Evolutionary conservation across 345 rosid species (phyloP).

Genomic region (Camelina neglecta): DNA sequence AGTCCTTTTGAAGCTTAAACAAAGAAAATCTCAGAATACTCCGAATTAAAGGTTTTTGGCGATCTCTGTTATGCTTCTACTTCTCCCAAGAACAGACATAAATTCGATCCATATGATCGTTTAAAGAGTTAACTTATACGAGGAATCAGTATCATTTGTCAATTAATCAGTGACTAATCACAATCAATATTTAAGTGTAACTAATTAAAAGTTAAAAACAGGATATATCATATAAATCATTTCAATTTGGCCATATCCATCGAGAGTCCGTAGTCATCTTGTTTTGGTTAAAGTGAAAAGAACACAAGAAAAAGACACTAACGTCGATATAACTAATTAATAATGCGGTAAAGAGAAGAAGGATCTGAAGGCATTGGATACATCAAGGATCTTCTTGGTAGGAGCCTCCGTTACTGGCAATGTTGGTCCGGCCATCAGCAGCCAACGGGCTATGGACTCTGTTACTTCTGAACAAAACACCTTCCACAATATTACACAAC

Average conservation of each 20-base stretch:
- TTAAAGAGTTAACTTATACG: no score
- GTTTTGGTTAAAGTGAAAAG: neutral
- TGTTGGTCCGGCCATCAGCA: slow-evolving; percentile 21
- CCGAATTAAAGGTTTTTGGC: no score
- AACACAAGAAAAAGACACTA: neutral
- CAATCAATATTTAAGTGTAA: neutral
- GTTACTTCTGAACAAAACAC: slow-evolving; percentile 38
- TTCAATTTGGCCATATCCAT: neutral
- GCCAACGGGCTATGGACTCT: slow-evolving; percentile 35
- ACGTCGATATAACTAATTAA: neutral
- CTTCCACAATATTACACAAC: slow-evolving; percentile 28
- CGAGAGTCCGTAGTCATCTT: neutral
- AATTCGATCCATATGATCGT: no score
- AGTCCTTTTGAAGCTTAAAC: no score
- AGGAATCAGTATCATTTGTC: no score
- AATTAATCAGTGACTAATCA: no score
- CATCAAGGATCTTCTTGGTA: slow-evolving; percentile 16
- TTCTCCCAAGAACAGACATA: no score
- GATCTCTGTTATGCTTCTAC: no score
- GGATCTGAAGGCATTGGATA: neutral
- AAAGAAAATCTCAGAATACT: no score
- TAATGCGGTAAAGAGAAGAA: neutral
- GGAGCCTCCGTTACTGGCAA: slow-evolving; percentile 9
- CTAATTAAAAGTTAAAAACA: neutral
- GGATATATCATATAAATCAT: neutral